phyloP scores from a whole-genome alignment of 2,329 filamentous ascomycete genomes.

The Phyllosticta citribraziliensis region DNA sequence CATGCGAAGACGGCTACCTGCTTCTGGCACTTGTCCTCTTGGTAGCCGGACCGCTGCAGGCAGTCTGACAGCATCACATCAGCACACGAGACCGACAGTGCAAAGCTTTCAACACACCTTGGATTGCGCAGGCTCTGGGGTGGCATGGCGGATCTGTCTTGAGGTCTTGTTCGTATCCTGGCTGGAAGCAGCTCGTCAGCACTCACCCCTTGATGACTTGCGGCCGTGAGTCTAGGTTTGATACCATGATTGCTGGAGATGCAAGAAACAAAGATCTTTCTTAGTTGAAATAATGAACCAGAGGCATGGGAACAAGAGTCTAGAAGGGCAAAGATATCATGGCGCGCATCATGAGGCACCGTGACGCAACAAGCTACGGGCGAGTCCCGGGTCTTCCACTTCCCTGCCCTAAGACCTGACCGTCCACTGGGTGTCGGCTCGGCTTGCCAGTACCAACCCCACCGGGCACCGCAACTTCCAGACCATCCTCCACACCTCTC shows the following conservation, averaged over 20 bases:
- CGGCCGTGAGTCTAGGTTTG: background rate
- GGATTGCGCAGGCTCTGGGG: slow-evolving; percentile 80
- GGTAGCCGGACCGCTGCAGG: slow-evolving; percentile 71
- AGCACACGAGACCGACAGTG: slow-evolving; percentile 3
- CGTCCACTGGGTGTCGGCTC: background rate
- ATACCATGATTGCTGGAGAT: background rate
- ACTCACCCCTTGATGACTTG: background rate
- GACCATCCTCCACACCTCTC: background rate
- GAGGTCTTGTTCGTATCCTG: slow-evolving; percentile 52
- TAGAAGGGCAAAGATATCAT: background rate
- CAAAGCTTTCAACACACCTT: slow-evolving; percentile 48
- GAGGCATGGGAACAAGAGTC: background rate
- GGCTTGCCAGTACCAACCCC: slow-evolving; percentile 7
- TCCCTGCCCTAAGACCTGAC: background rate
- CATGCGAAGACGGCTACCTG: slow-evolving; percentile 25
- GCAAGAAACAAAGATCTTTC: background rate
- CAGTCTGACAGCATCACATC: slow-evolving; percentile 50
- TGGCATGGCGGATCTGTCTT: slow-evolving; percentile 73
- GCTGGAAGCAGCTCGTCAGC: background rate
- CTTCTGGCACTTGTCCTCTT: slow-evolving; percentile 71
- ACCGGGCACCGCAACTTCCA: background rate
- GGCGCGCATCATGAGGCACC: background rate
- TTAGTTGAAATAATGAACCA: background rate
- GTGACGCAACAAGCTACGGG: slow-evolving; percentile 6
- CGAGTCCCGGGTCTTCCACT: slow-evolving; percentile 1